Percentiles rank a stretch among this genome's conserved stretches.
Conservation (phyloP, 148 eudicot species). For the Pharnaceum exiguum region DNA sequence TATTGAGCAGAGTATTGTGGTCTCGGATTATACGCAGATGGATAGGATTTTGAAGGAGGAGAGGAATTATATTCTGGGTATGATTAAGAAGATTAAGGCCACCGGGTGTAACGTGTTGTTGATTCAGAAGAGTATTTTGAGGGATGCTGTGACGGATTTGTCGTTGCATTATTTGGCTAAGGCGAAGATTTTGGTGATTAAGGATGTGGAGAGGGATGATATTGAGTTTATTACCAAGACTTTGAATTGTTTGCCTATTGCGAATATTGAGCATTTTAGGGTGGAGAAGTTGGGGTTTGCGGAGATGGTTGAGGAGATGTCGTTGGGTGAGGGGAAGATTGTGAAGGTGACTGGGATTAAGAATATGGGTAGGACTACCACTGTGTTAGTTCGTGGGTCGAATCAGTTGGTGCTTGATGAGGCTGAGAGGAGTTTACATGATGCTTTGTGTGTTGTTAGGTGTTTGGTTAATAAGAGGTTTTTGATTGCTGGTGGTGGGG, state of each 20-base stretch:
- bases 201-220: constrained; percentile 95
- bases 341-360: constrained; percentile 88
- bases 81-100: constrained; percentile 94
- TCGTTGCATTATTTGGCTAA: constrained; percentile 90
- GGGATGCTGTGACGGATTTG: constrained; percentile 95
- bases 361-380: constrained; percentile 88
- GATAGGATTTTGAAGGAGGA: constrained; percentile 94
- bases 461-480: constrained; percentile 88
- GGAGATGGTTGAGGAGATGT: constrained; percentile 81
- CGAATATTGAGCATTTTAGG: constrained; percentile 89
- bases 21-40: constrained; percentile 92
- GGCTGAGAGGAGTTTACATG: constrained; percentile 96
- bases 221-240: constrained; percentile 98
- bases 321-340: constrained; percentile 79
- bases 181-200: constrained; percentile 92
- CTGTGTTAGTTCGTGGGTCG: constrained; percentile 89
- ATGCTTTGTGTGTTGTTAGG: constrained; percentile 97
- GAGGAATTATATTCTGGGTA: constrained; percentile 83
- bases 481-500: constrained; percentile 96
- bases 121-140: constrained; percentile 95
- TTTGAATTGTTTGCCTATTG: constrained; percentile 82
- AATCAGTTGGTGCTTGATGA: constrained; percentile 89
- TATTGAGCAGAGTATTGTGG: constrained; percentile 92
- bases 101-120: constrained; percentile 90
- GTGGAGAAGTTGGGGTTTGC: constrained; percentile 88